Percentiles rank a stretch among this genome's conserved stretches.
Evolutionary conservation across 345 rosid species (phyloP).

Genomic region (Boechera stricta): DNA sequence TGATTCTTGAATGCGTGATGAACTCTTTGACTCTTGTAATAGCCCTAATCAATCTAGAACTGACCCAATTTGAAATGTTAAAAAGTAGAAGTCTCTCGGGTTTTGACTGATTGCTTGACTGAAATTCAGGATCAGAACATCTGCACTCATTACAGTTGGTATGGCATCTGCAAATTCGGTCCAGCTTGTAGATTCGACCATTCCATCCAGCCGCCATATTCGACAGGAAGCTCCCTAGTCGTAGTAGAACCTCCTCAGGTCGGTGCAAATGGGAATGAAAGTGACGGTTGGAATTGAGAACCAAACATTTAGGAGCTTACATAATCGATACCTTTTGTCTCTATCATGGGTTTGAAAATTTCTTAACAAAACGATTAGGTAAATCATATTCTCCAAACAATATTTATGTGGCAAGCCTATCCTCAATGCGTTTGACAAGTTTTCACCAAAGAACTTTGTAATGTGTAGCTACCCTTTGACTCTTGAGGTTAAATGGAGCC

Average conservation of each 20-base stretch:
- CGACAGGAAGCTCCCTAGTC: constrained; percentile 32
- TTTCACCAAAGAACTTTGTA: constrained; percentile 18
- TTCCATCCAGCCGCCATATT: constrained; percentile 42
- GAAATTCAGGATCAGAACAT: constrained; percentile 68
- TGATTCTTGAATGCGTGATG: constrained; percentile 14
- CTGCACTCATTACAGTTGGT: constrained; percentile 85
- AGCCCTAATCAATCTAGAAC: constrained; percentile 2
- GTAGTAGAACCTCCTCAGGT: constrained; percentile 35
- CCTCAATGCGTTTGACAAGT: constrained; percentile 26
- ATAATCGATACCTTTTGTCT: constrained; percentile 11
- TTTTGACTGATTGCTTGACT: background rate
- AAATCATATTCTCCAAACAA: constrained; percentile 16
- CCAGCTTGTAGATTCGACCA: constrained; percentile 70
- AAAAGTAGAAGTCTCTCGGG: background rate
- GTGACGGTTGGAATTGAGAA: constrained; percentile 41
- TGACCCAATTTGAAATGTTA: background rate
- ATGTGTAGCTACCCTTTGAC: constrained; percentile 8
- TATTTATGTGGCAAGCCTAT: constrained; percentile 39
- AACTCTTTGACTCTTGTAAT: background rate
- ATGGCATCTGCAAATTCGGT: constrained; percentile 95
- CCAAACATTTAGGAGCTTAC: constrained; percentile 18
- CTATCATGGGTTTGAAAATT: constrained; percentile 29
- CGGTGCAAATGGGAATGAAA: constrained; percentile 35
- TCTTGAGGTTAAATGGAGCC: constrained; percentile 41
- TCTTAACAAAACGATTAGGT: constrained; percentile 24